phyloP scores from a whole-genome alignment of 352 stramenopile genomes.

The Plasmopara viticola region DNA sequence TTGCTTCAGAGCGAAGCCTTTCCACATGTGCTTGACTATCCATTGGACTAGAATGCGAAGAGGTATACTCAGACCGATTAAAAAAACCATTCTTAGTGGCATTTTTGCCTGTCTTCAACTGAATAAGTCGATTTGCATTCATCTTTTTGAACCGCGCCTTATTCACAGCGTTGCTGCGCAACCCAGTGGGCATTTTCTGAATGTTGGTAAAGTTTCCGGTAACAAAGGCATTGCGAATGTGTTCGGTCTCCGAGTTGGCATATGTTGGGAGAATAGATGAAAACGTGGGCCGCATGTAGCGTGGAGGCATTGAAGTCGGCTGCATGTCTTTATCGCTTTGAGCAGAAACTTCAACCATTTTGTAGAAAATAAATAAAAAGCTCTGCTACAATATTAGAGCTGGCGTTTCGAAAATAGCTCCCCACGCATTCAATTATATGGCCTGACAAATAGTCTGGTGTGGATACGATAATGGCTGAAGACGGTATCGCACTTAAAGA shows the following conservation, averaged over 20 bases:
- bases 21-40: constrained; percentile 67
- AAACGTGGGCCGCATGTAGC: constrained; percentile 83
- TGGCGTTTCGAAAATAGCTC: background rate
- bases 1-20: constrained; percentile 53
- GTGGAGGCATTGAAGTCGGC: constrained; percentile 28
- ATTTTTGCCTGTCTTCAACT: constrained; percentile 34
- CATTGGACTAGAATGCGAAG: constrained; percentile 56
- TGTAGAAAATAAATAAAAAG: background rate
- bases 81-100: constrained; percentile 68
- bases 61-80: constrained; percentile 70
- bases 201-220: constrained; percentile 63
- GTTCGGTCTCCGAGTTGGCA: constrained; percentile 64
- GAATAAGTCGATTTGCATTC: constrained; percentile 64
- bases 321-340: constrained; percentile 4
- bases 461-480: too few relatives aligned
- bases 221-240: constrained; percentile 71
- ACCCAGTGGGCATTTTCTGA: constrained; percentile 48
- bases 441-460: too few relatives aligned
- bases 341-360: constrained; percentile 8
- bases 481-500: too few relatives aligned
- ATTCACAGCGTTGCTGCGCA: constrained; percentile 56
- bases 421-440: too few relatives aligned
- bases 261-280: constrained; percentile 75
- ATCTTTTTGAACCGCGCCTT: constrained; percentile 67
- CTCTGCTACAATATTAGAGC: background rate